Percentiles rank a stretch among this genome's conserved stretches.
Evolutionary conservation across 139 green algal species (phyloP).

Genomic region (Picochlorum sp.): DNA sequence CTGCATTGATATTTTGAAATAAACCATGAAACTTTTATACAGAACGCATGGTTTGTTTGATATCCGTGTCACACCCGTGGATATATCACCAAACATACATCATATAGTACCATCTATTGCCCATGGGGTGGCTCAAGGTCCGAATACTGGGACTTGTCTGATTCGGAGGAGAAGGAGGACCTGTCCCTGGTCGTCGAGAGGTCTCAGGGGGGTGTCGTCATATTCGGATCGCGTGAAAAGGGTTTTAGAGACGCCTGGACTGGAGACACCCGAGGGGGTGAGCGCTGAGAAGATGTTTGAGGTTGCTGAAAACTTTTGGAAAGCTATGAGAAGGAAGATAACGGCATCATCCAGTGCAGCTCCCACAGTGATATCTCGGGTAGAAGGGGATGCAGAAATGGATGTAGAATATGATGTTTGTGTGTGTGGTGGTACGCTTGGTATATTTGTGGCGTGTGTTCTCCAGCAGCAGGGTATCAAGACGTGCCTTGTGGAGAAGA

Average conservation of each 20-base stretch:
- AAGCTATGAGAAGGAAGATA: constrained; percentile 3
- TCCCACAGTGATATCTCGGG: constrained; percentile 5
- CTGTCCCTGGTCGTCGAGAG: too few relatives aligned
- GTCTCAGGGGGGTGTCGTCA: too few relatives aligned
- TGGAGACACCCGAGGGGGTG: constrained; percentile 14
- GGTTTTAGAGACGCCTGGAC: constrained; percentile 5
- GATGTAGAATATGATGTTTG: constrained; percentile 60
- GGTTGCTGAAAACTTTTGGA: constrained; percentile 26
- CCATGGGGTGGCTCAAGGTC: too few relatives aligned
- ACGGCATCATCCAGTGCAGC: neutral
- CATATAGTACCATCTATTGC: too few relatives aligned
- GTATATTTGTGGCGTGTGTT: constrained; percentile 66
- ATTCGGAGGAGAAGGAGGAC: too few relatives aligned
- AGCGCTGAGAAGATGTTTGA: constrained; percentile 16
- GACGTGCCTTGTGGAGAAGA: constrained; percentile 55
- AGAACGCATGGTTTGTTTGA: too few relatives aligned
- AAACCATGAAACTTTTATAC: too few relatives aligned
- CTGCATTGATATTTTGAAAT: too few relatives aligned
- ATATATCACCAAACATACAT: too few relatives aligned
- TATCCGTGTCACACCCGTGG: too few relatives aligned
- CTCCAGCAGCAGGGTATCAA: constrained; percentile 53
- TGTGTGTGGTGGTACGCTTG: constrained; percentile 79
- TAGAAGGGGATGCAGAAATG: neutral
- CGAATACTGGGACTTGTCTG: too few relatives aligned
- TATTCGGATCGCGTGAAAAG: constrained; percentile 1